These are phyloP conservation scores for Stromatinia cepivora DNA, from an alignment of 2,329 filamentous ascomycete species.

Conservation along the genomic window DNA sequence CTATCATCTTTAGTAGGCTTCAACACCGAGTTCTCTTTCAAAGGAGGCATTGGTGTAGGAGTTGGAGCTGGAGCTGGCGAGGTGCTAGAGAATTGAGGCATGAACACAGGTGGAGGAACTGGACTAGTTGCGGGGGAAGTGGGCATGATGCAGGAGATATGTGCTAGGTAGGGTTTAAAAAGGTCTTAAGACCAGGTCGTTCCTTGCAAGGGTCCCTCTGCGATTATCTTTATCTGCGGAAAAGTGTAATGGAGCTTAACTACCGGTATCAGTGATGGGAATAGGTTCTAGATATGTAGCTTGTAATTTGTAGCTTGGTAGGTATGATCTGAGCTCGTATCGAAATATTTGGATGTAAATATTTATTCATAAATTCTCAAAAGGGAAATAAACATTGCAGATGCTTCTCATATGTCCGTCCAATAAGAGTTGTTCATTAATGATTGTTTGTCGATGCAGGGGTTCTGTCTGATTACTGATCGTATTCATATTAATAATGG, in stretches of 20 bases:
- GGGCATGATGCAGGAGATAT: constrained; percentile 26
- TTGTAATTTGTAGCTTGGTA: neutral
- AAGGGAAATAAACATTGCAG: neutral
- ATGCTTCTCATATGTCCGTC: neutral
- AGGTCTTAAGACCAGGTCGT: constrained; percentile 22
- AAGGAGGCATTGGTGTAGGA: constrained; percentile 27
- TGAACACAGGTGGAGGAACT: constrained; percentile 32
- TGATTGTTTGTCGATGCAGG: neutral
- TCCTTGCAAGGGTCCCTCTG: constrained; percentile 17
- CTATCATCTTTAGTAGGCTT: constrained; percentile 4
- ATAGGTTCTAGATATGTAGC: neutral
- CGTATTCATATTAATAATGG: constrained; percentile 15
- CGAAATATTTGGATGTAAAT: neutral
- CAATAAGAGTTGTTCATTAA: neutral
- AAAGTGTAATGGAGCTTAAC: neutral
- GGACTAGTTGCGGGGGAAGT: constrained; percentile 29
- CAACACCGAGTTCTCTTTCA: constrained; percentile 13
- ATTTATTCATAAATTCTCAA: neutral
- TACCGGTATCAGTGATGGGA: neutral
- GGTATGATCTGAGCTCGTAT: neutral
- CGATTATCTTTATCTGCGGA: neutral
- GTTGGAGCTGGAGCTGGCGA: constrained; percentile 25
- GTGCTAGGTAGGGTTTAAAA: constrained; percentile 7
- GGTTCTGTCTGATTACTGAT: neutral
- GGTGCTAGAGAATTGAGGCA: constrained; percentile 31